Conservation (phyloP, 176 grass and related monocot species). For the Oropetium thomaeum region DNA sequence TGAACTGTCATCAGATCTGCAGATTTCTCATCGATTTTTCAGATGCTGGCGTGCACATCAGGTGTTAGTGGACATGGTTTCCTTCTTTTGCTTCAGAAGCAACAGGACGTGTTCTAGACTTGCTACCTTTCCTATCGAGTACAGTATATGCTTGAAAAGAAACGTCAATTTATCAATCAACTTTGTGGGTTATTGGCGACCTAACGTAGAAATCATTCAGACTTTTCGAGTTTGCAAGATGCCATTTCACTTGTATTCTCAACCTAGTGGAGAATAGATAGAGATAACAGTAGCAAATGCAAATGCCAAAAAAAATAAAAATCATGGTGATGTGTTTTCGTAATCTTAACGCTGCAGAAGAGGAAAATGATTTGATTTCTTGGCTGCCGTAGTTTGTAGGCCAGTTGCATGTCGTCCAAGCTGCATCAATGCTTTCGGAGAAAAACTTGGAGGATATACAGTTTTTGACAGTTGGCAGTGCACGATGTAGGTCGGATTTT, state of each 20-base stretch:
- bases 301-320: no score
- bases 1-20: slow-evolving; percentile 27
- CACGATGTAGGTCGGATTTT: neutral
- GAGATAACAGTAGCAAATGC: neutral
- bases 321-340: no score
- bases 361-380: slow-evolving; percentile 15
- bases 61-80: neutral
- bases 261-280: no score
- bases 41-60: slow-evolving; percentile 10
- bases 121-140: neutral
- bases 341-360: neutral
- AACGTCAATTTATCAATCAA: neutral
- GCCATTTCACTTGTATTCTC: neutral
- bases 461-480: slow-evolving; percentile 2
- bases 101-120: neutral
- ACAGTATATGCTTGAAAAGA: neutral
- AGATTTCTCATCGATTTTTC: slow-evolving; percentile 38
- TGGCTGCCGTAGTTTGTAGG: slow-evolving; percentile 5
- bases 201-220: neutral
- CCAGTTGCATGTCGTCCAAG: slow-evolving; percentile 19
- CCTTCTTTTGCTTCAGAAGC: neutral
- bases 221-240: neutral
- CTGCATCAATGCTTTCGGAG: slow-evolving; percentile 5
- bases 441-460: slow-evolving; percentile 22
- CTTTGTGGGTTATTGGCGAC: neutral